Base-by-base conservation (phyloP, 768 basidiomycete genomes). In the Sarcomyxa edulis region DNA sequence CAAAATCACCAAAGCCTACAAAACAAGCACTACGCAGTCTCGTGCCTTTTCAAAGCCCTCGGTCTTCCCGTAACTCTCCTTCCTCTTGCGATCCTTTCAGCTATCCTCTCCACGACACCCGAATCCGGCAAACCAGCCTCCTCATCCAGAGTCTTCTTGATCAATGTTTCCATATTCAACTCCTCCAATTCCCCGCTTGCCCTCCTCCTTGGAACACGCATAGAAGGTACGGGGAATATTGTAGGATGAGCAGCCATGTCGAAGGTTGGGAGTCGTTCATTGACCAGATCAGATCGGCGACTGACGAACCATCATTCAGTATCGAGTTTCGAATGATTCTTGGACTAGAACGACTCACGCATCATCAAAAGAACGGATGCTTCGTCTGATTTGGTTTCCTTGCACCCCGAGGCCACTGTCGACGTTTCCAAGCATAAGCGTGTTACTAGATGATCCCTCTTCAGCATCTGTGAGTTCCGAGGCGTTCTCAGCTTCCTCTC, bases 401-500 rank as follows among this genome's bases (percentile, higher is more conserved):
- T 80, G 77, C 23, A 82, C 82, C 22, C 69, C 70, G 20, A 89
- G 76, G 41, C 70, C 74, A 33, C 48, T 18, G 12, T 48, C 50
- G 11, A 55, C 49, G 7, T 49, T 51, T 24, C 60, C 57, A 18
- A 49, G 44, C n/a, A n/a, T n/a, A n/a, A n/a, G n/a, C n/a, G n/a
- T n/a, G n/a, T n/a, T n/a, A n/a, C n/a, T n/a, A n/a, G n/a, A n/a
- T n/a, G n/a, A n/a, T n/a, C n/a, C n/a, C n/a, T n/a, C n/a, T 23
- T 55, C 22, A 18, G 51, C 54, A 27, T 48, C 40, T 24, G 64
- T 60, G 11, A 90, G 66, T 54, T 90, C 87, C 2, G 85, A 76
- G 3, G 76, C 81, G 43, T 78, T 82, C 63, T 90, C 87, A 1
- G 85, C 71, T 54, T 86, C 87, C 54, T 89, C 84, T 56, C 84